These are phyloP conservation scores for Nigrograna mackinnonii DNA, from an alignment of 2,329 filamentous ascomycete species.

Conservation along the genomic window DNA sequence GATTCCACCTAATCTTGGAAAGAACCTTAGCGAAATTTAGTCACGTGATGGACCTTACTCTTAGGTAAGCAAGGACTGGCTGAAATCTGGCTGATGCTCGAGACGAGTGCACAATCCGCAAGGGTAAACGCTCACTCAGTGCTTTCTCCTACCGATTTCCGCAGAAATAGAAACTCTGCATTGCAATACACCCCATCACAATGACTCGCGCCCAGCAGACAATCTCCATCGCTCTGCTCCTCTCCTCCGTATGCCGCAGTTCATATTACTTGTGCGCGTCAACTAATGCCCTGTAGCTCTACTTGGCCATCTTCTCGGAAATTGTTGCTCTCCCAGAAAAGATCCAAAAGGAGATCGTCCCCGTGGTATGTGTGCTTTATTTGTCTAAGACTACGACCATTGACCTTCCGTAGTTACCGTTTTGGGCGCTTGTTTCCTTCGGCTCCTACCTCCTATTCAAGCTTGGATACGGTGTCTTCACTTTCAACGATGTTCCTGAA, in stretches of 20 bases:
- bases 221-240: conserved; percentile 82
- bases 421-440: conserved; percentile 90
- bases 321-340: conserved; percentile 78
- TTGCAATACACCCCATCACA: conserved; percentile 35
- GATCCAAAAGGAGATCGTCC: conserved; percentile 83
- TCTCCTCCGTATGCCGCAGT: conserved; percentile 73
- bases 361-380: conserved; percentile 69
- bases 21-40: too few relatives aligned
- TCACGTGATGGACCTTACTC: too few relatives aligned
- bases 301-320: conserved; percentile 82
- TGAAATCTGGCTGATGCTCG: too few relatives aligned
- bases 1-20: too few relatives aligned
- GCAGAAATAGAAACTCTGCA: conserved; percentile 1
- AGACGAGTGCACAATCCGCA: too few relatives aligned
- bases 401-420: conserved; percentile 68
- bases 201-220: conserved; percentile 97
- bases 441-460: conserved; percentile 91
- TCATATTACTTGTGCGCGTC: conserved; percentile 7
- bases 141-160: too few relatives aligned
- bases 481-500: conserved; percentile 93
- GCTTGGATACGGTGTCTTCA: conserved; percentile 89
- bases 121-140: too few relatives aligned
- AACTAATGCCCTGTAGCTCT: conserved; percentile 65
- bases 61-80: too few relatives aligned
- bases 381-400: neutral